Evolutionary conservation across 768 basidiomycete species (phyloP), one percentile per base, ranked within the genome.

Genomic region (Psilocybe subaeruginosa): DNA sequence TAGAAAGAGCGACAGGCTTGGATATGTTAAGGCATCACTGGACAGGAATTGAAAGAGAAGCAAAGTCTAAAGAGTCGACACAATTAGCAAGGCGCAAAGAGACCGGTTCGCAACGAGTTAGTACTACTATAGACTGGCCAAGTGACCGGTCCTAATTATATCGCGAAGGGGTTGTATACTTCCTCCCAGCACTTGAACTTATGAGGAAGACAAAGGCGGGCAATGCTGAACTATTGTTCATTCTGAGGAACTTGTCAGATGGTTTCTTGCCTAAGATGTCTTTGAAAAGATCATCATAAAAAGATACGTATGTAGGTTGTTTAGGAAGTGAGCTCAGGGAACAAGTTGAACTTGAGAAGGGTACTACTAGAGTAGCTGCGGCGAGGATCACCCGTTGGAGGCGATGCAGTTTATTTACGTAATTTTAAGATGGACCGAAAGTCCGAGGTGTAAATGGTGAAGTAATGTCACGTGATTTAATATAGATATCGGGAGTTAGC

Each of bases 401-500:
- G 41, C 41, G 41, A n/a, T 43, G 41, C 41, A 16, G 11, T 4
- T 43, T 43, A 43, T 43, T 43, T 43, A 43, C 41, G 14, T 43
- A 43, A 43, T 43, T 14, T n/a, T 4, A 14, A n/a, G 41, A 14
- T 43, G 14, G 41, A 14, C 41, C 14, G 41, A 43, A 12, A 43
- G 41, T 8, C 37, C 37, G 37, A 35, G 14, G n/a, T 4, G 51
- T 23, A 33, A 41, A 39, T 39, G 37, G 14, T 39, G 14, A 39
- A 43, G n/a, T 23, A 14, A 51, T 5, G 35, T 61, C 64, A 61
- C 56, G 64, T 61, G 60, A 2, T 59, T 31, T 46, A 46, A 59
- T 17, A 39, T 53, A 17, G 51, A 58, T 58, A 61, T 59, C n/a
- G 31, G 43, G 37, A 56, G 62, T 64, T 60, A 60, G 56, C 56